Base-by-base conservation (phyloP, 2,329 filamentous ascomycete genomes). In the Colletotrichum melonis region DNA sequence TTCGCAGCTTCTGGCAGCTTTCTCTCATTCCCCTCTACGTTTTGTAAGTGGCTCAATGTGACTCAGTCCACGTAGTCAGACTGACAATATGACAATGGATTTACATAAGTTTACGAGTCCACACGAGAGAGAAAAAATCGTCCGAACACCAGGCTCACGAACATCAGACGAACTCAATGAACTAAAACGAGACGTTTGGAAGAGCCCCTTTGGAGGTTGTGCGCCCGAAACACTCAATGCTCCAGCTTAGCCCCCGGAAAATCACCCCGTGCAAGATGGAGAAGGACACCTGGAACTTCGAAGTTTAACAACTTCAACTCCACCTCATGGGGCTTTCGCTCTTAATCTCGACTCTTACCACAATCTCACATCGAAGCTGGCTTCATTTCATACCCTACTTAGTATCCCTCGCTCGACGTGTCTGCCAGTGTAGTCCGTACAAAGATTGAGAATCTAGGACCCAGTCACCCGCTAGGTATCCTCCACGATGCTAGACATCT, bases 401-500 rank as follows among this genome's bases (percentile, higher is more conserved):
- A 63, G 5, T 16, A 32, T 14, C 19, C 22, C 8, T 35, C 38
- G 16, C 8, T 38, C 30, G 2, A n/a, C 8, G 7, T 49, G 3
- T 38, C 22, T 54, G n/a, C 28, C 22, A n/a, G 7, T 24, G 22
- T 28, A 28, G 28, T 28, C 28, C 28, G 28, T 11, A 30, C 52
- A 55, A 55, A 24, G 22, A 58, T 19, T 56, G 58, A 46, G 8
- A 57, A 14, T 28, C 19, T 11, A 14, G 6, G 16, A n/a, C 24
- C 16, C 22, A 32, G 14, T 19, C 5, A 16, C 6, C 4, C 22
- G 26, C 56, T 8, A 4, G 19, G 22, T 38, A 26, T n/a, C 49
- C 63, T 24, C 9, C 55, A 57, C 55, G 11, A 76, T 75, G 58
- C 78, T 81, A 71, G 80, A 82, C 69, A 76, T 77, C n/a, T 83